Evolutionary conservation across 2,329 filamentous ascomycete species (phyloP).

Genomic region (Fonsecaea pedrosoi): DNA sequence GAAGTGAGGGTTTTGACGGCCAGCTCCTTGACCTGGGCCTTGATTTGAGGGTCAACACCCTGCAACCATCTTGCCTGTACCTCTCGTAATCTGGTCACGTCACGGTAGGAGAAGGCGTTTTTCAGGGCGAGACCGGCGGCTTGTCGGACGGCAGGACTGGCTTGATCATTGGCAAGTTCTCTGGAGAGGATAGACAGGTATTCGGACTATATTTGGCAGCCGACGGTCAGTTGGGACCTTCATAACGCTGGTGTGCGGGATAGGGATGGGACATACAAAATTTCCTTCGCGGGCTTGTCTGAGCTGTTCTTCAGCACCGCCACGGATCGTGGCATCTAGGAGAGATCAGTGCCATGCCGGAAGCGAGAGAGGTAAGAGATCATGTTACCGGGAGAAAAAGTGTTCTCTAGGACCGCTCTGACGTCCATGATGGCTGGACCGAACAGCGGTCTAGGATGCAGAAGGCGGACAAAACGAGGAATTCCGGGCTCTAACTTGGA

Average conservation of each 20-base stretch:
- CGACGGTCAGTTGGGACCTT: background rate
- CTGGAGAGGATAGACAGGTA: slow-evolving; percentile 92
- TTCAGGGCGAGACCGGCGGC: slow-evolving; percentile 96
- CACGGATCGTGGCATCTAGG: slow-evolving; percentile 85
- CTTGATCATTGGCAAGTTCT: slow-evolving; percentile 89
- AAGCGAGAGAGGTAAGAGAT: slow-evolving; percentile 20
- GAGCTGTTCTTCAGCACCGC: slow-evolving; percentile 92
- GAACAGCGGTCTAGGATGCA: slow-evolving; percentile 34
- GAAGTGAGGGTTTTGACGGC: slow-evolving; percentile 88
- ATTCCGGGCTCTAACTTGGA: slow-evolving; percentile 22
- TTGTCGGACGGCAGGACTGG: slow-evolving; percentile 82
- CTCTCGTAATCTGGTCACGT: slow-evolving; percentile 83
- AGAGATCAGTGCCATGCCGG: slow-evolving; percentile 48
- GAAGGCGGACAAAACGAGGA: slow-evolving; percentile 24
- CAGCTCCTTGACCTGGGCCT: slow-evolving; percentile 84
- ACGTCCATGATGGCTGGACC: slow-evolving; percentile 77
- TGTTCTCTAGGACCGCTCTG: slow-evolving; percentile 96
- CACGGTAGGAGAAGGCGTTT: slow-evolving; percentile 96
- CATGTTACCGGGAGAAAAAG: slow-evolving; percentile 85
- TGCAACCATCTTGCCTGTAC: slow-evolving; percentile 93
- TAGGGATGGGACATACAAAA: slow-evolving; percentile 72
- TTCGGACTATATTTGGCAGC: slow-evolving; percentile 68
- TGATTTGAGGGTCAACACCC: slow-evolving; percentile 80
- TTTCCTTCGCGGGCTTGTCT: slow-evolving; percentile 89
- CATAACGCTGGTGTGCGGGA: background rate